phyloP scores from a whole-genome alignment of 176 grass and related monocot genomes.

The Musa schizocarpa region DNA sequence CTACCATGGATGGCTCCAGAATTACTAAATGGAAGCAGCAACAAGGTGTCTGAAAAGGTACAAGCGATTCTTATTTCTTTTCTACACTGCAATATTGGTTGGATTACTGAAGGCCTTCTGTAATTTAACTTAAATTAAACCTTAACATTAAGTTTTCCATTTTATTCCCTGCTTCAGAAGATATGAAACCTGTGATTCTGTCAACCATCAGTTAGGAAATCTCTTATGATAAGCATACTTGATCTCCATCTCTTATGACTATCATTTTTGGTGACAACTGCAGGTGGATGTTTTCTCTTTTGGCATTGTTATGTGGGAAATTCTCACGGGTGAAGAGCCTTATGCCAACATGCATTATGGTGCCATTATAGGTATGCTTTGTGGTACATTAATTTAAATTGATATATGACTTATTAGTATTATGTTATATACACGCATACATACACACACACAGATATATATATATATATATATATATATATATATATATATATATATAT shows the following conservation, averaged over 20 bases:
- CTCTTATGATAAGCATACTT: too few relatives aligned
- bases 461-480: too few relatives aligned
- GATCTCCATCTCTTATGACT: neutral
- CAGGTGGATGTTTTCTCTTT: constrained; percentile 92
- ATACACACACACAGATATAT: neutral
- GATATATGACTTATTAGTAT: too few relatives aligned
- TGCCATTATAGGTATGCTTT: constrained; percentile 67
- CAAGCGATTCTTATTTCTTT: neutral
- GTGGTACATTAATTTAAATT: neutral
- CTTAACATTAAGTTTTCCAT: too few relatives aligned
- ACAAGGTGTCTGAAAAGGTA: constrained; percentile 87
- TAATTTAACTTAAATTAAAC: neutral
- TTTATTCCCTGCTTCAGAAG: too few relatives aligned
- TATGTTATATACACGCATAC: neutral
- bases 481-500: too few relatives aligned
- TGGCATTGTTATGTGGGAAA: constrained; percentile 87
- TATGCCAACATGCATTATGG: constrained; percentile 91
- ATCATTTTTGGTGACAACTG: neutral
- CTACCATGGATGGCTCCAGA: constrained; percentile 89
- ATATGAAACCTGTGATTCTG: too few relatives aligned
- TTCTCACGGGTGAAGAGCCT: constrained; percentile 71
- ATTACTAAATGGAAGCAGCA: constrained; percentile 81
- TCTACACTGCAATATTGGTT: too few relatives aligned
- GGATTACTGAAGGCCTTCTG: neutral
- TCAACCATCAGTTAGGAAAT: too few relatives aligned